Evolutionary conservation across 2,329 filamentous ascomycete genomes (phyloP).

Genomic region (Zymoseptoria tritici): DNA sequence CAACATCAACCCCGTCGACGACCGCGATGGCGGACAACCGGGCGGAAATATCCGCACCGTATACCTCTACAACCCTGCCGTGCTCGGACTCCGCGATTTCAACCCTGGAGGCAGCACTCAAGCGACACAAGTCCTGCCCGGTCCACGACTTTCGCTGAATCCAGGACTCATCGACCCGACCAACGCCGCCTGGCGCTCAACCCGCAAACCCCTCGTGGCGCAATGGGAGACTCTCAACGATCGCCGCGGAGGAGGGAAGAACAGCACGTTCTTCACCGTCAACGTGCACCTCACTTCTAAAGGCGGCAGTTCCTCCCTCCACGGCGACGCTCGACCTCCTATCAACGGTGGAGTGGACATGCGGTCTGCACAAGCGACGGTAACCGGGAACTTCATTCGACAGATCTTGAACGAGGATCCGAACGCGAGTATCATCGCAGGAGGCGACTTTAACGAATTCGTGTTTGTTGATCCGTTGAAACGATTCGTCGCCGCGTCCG

Average conservation of each 20-base stretch:
- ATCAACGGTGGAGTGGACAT: slow-evolving; percentile 57
- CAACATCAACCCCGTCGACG: slow-evolving; percentile 53
- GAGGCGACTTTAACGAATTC: slow-evolving; percentile 70
- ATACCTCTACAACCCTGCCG: slow-evolving; percentile 59
- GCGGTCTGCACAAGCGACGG: slow-evolving; percentile 49
- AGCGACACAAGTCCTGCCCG: slow-evolving; percentile 51
- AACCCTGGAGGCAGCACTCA: slow-evolving; percentile 50
- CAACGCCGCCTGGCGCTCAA: slow-evolving; percentile 52
- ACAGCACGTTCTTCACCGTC: slow-evolving; percentile 59
- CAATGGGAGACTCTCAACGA: slow-evolving; percentile 53
- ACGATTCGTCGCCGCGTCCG: slow-evolving; percentile 47
- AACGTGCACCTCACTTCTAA: slow-evolving; percentile 65
- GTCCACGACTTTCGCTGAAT: slow-evolving; percentile 57
- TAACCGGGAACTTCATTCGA: slow-evolving; percentile 52
- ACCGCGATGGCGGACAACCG: slow-evolving; percentile 57
- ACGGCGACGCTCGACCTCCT: slow-evolving; percentile 60
- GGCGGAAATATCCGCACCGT: slow-evolving; percentile 66
- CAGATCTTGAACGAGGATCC: slow-evolving; percentile 51
- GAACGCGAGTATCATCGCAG: slow-evolving; percentile 51
- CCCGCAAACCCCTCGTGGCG: slow-evolving; percentile 61
- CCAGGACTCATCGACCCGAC: slow-evolving; percentile 60
- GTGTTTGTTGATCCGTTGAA: slow-evolving; percentile 53
- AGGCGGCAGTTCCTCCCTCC: slow-evolving; percentile 55
- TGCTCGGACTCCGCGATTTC: slow-evolving; percentile 52
- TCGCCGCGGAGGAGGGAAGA: slow-evolving; percentile 24